Conservation (phyloP, 495 filamentous ascomycete species). For the Aspergillus biplanus region DNA sequence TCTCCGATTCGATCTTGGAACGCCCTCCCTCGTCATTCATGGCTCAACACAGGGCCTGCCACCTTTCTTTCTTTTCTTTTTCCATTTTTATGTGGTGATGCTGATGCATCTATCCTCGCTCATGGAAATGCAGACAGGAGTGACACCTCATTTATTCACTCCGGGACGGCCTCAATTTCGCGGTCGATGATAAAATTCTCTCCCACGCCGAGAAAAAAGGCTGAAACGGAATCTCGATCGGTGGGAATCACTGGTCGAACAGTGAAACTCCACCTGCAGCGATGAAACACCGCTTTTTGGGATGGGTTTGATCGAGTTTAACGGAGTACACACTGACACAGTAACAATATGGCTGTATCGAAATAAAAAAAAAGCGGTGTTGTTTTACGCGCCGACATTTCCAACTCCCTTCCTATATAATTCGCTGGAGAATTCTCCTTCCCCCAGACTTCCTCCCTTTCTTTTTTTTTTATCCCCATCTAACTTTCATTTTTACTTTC, state of each 20-base stretch:
- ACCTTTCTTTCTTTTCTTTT: background rate
- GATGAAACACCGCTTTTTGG: constrained; percentile 4
- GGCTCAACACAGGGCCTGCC: background rate
- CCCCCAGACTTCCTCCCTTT: background rate
- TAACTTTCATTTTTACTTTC: background rate
- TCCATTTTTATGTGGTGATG: background rate
- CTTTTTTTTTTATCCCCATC: background rate
- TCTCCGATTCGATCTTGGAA: background rate
- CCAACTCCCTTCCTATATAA: background rate
- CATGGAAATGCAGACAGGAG: background rate
- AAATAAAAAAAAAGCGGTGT: no score
- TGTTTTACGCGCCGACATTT: no score
- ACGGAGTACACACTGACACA: background rate
- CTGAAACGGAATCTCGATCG: background rate
- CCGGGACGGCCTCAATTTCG: background rate
- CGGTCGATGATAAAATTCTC: background rate
- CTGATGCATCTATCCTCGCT: background rate
- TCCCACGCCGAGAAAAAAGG: background rate
- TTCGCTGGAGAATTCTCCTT: constrained; percentile 2
- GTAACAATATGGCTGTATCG: background rate
- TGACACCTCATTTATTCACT: constrained; percentile 1
- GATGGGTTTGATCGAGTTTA: background rate
- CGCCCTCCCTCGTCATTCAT: background rate
- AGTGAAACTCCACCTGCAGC: background rate
- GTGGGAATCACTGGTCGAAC: background rate